Base-by-base conservation (phyloP, 2,329 filamentous ascomycete genomes). In the Colletotrichum abscissum region DNA sequence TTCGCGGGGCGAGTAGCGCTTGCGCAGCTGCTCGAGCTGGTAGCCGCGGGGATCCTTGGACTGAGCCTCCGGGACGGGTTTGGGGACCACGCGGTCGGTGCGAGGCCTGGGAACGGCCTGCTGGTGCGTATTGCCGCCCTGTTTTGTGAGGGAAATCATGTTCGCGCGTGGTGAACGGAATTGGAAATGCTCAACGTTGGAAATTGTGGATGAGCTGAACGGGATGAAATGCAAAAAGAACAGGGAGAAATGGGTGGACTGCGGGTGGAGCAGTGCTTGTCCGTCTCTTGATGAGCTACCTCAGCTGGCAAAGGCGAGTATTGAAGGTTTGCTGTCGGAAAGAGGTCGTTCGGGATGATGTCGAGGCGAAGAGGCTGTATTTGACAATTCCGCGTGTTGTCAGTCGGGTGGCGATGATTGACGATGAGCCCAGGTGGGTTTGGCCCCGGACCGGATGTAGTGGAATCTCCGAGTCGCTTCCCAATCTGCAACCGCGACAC, bases 11-110 rank as follows among this genome's bases (percentile, higher is more conserved):
- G 84, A 85, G 81, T 91, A 96, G 42, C 94, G 89, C 75, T 90
- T 89, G 77, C 90, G 88, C 74, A 96, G 83, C 84, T 97, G 94
- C 74, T 89, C 89, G 63, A 96, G 82, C 80, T 97, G 93, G 79
- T 95, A 97, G 69, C 88, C 88, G 75, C 93, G 88, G 7, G 94
- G 93, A 79, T 95, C 90, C 73, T 91, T 87, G 35, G 85, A 81
- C 81, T 95, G 92, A 12, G 88, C 86, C 72, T 88, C 85, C 7
- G 94, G 90, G 2, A 93, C 84, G 12, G 94, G 94, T 78, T 91
- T 92, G 72, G 88, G 81, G 38, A 93, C 89, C 24, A 92, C 83
- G 71, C 88, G 87, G 56, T 86, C 86, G 38, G 82, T 69, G 1
- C 84, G 77, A 1, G 86, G 80, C 76, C 85, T 81, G 5, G 78